phyloP scores from a whole-genome alignment of 2,329 filamentous ascomycete genomes.

The Ceratocystiopsis brevicomis region DNA sequence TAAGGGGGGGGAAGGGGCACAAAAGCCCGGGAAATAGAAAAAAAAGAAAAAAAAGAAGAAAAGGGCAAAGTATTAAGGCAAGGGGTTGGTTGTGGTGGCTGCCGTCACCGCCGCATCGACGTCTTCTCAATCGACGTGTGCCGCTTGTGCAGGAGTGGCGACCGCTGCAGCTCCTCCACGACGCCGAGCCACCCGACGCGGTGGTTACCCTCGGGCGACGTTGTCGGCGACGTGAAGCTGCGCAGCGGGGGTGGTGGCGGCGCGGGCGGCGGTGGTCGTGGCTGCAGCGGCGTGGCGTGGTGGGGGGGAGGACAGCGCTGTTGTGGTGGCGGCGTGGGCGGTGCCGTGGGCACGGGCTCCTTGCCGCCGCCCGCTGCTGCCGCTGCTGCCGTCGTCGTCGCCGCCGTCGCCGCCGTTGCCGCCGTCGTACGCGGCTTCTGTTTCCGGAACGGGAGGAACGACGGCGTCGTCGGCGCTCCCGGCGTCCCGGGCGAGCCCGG shows the following conservation, averaged over 20 bases:
- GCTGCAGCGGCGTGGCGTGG: constrained; percentile 14
- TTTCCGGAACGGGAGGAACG: constrained; percentile 1
- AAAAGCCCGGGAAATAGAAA: not conserved
- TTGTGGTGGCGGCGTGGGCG: constrained; percentile 23
- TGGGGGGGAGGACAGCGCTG: constrained; percentile 24
- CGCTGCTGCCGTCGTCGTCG: not conserved
- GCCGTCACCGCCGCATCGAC: constrained; percentile 22
- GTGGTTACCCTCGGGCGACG: constrained; percentile 27
- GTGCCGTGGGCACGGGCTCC: constrained; percentile 12
- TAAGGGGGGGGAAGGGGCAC: too few relatives aligned
- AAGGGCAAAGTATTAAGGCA: not conserved
- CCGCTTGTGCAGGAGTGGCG: constrained; percentile 39
- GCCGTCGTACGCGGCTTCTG: not conserved
- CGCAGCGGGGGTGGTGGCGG: constrained; percentile 35
- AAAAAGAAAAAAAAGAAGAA: not conserved
- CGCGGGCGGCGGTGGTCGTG: constrained; percentile 8
- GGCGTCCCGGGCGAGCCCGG: not conserved
- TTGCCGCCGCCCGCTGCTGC: not conserved
- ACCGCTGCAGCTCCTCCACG: constrained; percentile 41
- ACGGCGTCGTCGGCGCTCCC: not conserved
- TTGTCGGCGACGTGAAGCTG: constrained; percentile 13
- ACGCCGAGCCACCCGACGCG: constrained; percentile 43
- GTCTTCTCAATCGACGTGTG: constrained; percentile 44
- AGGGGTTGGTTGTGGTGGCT: not conserved
- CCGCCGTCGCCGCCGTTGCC: not conserved